Conservation (phyloP, 2,329 filamentous ascomycete genomes). For the Cercospora brassicicola region DNA sequence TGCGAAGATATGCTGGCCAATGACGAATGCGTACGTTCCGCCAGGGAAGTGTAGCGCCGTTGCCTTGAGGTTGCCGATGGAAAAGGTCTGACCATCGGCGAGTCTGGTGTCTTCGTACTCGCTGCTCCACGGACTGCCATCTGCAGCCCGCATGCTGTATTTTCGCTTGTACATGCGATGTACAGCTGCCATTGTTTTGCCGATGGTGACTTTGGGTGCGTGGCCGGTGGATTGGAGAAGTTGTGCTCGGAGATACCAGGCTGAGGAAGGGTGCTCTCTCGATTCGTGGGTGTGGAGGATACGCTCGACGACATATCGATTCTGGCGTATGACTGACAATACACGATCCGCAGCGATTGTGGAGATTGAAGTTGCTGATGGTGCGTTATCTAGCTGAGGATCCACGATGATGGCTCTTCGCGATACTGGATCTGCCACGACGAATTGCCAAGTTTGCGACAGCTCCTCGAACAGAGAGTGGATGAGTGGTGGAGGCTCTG, state of each 20-base stretch:
- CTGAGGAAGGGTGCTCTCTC: constrained; percentile 22
- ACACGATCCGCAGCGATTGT: constrained; percentile 29
- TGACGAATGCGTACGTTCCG: constrained; percentile 26
- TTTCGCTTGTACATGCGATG: constrained; percentile 27
- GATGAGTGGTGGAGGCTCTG: constrained; percentile 26
- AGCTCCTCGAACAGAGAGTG: constrained; percentile 41
- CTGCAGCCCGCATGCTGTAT: constrained; percentile 24
- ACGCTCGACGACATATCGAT: constrained; percentile 25
- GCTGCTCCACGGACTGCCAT: constrained; percentile 19
- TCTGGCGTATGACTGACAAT: constrained; percentile 21
- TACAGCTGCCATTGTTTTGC: constrained; percentile 24
- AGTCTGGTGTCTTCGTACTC: constrained; percentile 20
- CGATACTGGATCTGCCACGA: constrained; percentile 57
- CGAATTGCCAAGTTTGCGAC: constrained; percentile 61
- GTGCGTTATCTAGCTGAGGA: constrained; percentile 59
- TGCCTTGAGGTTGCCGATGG: constrained; percentile 20
- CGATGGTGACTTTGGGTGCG: constrained; percentile 23
- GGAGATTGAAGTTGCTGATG: constrained; percentile 22
- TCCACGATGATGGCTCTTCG: constrained; percentile 59
- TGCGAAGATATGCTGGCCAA: constrained; percentile 27
- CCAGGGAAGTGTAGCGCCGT: constrained; percentile 23
- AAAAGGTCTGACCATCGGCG: constrained; percentile 25
- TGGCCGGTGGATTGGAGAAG: constrained; percentile 21
- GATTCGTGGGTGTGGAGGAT: constrained; percentile 30
- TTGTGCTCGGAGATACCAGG: constrained; percentile 30